Evolutionary conservation across 2,329 filamentous ascomycete species (phyloP), one percentile per base, ranked within the genome.

Genomic region (Passalora sequoiae): DNA sequence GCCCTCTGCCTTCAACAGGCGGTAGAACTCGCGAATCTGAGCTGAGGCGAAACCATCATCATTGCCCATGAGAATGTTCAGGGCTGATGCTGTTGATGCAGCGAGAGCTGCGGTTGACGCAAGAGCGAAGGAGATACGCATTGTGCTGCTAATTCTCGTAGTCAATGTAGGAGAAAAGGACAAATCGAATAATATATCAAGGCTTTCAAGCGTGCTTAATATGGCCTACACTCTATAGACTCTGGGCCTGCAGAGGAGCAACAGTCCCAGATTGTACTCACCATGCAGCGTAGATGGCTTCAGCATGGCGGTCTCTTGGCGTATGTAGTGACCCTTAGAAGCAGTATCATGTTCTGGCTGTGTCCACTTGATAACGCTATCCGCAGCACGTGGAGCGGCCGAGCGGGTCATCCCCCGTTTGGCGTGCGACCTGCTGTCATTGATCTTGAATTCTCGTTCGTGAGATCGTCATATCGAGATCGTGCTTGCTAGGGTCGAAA

Each of bases 41-140:
- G 62, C 65, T 33, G 57, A 57, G 1, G 56, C 65, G 39, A 65
- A 68, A 8, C 65, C 65, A 43, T 62, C 60, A 46, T 69, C 65
- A 40, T 69, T 68, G 31, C 59, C 60, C 49, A 67, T 55, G 3
- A 68, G 49, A 33, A 68, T 66, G 46, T 63, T 65, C 36, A 63
- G 30, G n/a, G 42, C 46, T 15, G 38, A 38, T 12, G 40, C 36
- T 8, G 41, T 30, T 10, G 52, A 35, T 4, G 48, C n/a, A 29
- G 45, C 45, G 7, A 51, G 29, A 15, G 49, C 42, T 33, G 52
- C 47, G 15, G 35, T 25, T 8, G 43, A 44, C 28, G 48, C 48
- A 17, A 36, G 13, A 27, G 40, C 30, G 19, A 42, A 33, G 3
- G 37, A 36, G 37, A 44, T 47, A 36, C 35, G 49, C 51, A 54